Evolutionary conservation across 148 eudicot species (phyloP).

Genomic region (Cornus controversa): DNA sequence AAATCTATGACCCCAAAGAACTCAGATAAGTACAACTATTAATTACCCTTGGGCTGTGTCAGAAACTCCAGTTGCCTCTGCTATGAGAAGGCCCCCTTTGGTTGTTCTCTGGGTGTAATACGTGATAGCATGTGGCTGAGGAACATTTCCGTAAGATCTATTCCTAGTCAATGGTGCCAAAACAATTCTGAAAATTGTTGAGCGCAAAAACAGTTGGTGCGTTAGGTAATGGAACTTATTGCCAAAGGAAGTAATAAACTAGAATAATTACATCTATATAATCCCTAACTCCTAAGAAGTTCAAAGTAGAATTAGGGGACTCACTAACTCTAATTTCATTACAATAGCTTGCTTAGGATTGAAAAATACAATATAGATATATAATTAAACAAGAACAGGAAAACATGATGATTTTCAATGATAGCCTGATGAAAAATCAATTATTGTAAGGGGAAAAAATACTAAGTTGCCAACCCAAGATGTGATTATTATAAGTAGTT

Average conservation of each 20-base stretch:
- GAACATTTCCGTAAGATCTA: conserved; percentile 48
- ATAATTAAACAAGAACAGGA: too few species aligned
- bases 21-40: background rate
- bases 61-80: conserved; percentile 52
- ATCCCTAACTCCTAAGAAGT: background rate
- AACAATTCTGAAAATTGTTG: conserved; percentile 30
- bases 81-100: conserved; percentile 49
- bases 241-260: background rate
- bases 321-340: too few species aligned
- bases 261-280: background rate
- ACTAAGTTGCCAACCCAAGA: too few species aligned
- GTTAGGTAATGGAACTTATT: background rate
- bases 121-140: conserved; percentile 46
- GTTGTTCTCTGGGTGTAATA: conserved; percentile 50
- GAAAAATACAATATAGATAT: too few species aligned
- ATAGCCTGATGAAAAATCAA: too few species aligned
- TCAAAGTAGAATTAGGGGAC: background rate
- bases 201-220: background rate
- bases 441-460: too few species aligned
- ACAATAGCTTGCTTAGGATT: too few species aligned
- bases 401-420: too few species aligned
- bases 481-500: too few species aligned
- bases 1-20: background rate
- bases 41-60: conserved; percentile 46
- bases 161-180: conserved; percentile 46